These are phyloP conservation scores for Saturnispora bothae DNA, from an alignment of 805 yeast genomes.

Conservation along the genomic window DNA sequence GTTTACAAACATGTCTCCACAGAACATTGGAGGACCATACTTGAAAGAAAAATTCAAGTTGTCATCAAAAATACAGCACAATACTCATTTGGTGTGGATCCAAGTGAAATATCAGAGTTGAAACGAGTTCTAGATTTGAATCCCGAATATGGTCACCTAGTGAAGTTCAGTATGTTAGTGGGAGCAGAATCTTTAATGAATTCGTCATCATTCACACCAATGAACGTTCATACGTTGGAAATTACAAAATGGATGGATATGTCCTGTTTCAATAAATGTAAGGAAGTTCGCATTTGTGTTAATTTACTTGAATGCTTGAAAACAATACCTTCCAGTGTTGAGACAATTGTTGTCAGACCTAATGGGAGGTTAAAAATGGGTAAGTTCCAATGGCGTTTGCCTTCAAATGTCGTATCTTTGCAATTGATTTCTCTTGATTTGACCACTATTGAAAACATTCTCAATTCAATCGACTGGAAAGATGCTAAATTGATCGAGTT, in stretches of 20 bases:
- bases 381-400: constrained; percentile 1
- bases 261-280: neutral
- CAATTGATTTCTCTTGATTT: constrained; percentile 7
- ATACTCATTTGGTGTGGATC: constrained; percentile 4
- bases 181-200: constrained; percentile 1
- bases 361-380: neutral
- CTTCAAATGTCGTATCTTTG: neutral
- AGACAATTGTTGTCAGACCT: constrained; percentile 4
- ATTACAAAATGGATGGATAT: neutral
- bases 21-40: neutral
- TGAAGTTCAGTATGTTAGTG: constrained; percentile 2
- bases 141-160: neutral
- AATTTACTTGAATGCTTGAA: neutral
- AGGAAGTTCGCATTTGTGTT: neutral
- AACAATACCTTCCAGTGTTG: neutral
- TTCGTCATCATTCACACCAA: neutral
- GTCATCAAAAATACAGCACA: constrained; percentile 4
- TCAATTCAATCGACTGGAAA: constrained; percentile 3
- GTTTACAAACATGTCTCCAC: neutral
- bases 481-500: constrained; percentile 4
- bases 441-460: constrained; percentile 1
- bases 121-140: neutral
- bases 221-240: constrained; percentile 1
- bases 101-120: constrained; percentile 3
- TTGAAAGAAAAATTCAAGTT: neutral